A percentile compares a stretch with the other conserved stretches of the same genome.
phyloP scores from a whole-genome alignment of 1,139 yeast genomes.

The Scheffersomyces parashehatae region DNA sequence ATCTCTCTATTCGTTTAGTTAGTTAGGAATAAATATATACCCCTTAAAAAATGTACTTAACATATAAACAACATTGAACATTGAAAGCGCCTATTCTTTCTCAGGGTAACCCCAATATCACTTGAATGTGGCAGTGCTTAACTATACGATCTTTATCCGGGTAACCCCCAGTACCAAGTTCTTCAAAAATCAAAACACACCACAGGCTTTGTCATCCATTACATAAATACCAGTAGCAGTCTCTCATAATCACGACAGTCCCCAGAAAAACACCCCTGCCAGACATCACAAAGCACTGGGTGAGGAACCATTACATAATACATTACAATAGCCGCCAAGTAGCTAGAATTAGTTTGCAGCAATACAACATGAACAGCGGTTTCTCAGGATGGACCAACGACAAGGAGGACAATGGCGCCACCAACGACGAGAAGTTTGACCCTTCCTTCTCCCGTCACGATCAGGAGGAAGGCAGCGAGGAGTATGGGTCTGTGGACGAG shows the following conservation, averaged over 20 bases:
- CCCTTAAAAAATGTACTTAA: no score
- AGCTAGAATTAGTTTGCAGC: neutral
- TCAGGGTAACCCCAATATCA: no score
- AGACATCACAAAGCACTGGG: conserved; percentile 9
- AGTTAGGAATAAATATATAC: no score
- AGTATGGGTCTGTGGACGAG: conserved; percentile 28
- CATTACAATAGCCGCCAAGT: conserved; percentile 5
- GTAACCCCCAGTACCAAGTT: no score
- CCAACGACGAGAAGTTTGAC: conserved; percentile 25
- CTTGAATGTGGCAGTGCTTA: no score
- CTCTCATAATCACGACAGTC: neutral
- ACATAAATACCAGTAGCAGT: conserved; percentile 3
- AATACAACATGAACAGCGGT: conserved; percentile 22
- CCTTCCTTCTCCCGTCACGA: conserved; percentile 32
- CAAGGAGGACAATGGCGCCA: conserved; percentile 13
- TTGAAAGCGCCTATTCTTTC: no score
- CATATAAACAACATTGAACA: no score
- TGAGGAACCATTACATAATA: conserved; percentile 10
- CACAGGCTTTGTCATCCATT: conserved; percentile 5
- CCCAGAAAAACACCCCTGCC: conserved; percentile 6
- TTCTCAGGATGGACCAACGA: conserved; percentile 26
- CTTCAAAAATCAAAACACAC: no score
- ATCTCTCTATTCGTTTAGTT: no score
- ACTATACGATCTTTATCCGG: no score
- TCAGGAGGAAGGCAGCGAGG: conserved; percentile 17